Base-by-base conservation (phyloP, 1,139 yeast species). In the Pichia kudriavzevii region DNA sequence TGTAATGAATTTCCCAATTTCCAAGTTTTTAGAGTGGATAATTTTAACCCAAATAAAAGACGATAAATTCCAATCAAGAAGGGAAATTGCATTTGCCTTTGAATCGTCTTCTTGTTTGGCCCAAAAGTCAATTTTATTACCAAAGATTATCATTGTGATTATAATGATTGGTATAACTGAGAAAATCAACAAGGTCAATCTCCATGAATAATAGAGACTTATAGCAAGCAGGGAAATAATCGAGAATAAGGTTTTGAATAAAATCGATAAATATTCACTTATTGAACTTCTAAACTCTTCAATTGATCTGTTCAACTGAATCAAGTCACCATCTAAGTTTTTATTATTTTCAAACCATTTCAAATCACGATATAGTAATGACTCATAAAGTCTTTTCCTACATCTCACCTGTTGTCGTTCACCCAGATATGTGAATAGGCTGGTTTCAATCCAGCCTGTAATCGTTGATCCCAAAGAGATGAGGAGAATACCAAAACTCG, bases 171-270 rank as follows among this genome's bases (percentile, higher is more conserved):
- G 98, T 3, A 84, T 52, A 7, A 80, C 67, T 1, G 84, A 78
- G 42, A 88, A 53, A 14, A 82, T 72, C 1, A 91, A 72, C 22
- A 91, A 56, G 0, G 97, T 83, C 10, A 91, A 66, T 4, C 81
- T 67, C 96, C 97, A 88, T 1, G 94, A 81, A 42, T 75, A 79
- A 41, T 69, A 67, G 56, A 91, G 69, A 0, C 96, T 79, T 2
- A 84, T 74, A 1, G 72, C 67, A 2, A 82, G 56, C 6, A 83
- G 62, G 0, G 83, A 72, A 5, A 75, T 36, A 0, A 75, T 61
- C 0, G 82, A 66, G 1, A 73, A 66, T 3, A 66, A 19, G 5
- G 75, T 67, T 45, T 75, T 77, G 5, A 73, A 52, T 3, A 76
- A 54, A 16, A 76, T 49, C 0, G 82, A 91, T 22, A 79, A 51